phyloP scores from a whole-genome alignment of 2,329 filamentous ascomycete genomes.

The Helminthosporium solani region DNA sequence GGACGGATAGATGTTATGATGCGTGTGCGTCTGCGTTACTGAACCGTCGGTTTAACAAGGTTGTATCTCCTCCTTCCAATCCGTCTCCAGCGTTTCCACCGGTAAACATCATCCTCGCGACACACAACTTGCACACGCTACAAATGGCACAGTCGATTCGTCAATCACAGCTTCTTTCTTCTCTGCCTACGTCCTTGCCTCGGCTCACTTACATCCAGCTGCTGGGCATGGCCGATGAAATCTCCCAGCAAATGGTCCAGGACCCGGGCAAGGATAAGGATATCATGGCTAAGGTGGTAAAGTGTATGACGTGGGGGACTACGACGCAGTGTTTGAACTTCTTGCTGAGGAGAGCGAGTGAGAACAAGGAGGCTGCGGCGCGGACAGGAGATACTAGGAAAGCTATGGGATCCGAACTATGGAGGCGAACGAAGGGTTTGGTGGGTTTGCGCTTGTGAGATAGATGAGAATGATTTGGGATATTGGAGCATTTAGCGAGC shows the following conservation, averaged over 20 bases:
- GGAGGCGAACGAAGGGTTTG: slow-evolving; percentile 37
- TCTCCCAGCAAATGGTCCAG: slow-evolving; percentile 62
- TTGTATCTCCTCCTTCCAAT: slow-evolving; percentile 48
- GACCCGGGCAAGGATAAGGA: slow-evolving; percentile 41
- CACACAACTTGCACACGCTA: slow-evolving; percentile 78
- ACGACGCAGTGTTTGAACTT: slow-evolving; percentile 79
- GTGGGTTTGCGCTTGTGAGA: slow-evolving; percentile 24
- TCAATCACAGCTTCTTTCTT: slow-evolving; percentile 43
- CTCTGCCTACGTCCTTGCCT: slow-evolving; percentile 31
- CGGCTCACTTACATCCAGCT: slow-evolving; percentile 70
- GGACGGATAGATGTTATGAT: slow-evolving; percentile 67
- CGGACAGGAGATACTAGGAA: slow-evolving; percentile 51
- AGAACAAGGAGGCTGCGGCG: too few relatives aligned
- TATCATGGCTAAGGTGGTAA: slow-evolving; percentile 50
- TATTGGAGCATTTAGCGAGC: not conserved
- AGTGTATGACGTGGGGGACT: slow-evolving; percentile 59
- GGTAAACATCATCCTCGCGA: slow-evolving; percentile 70
- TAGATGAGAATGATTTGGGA: not conserved
- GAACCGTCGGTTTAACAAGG: slow-evolving; percentile 59
- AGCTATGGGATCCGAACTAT: slow-evolving; percentile 55
- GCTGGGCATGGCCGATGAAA: slow-evolving; percentile 94
- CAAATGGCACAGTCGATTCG: slow-evolving; percentile 53
- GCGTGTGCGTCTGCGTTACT: slow-evolving; percentile 68
- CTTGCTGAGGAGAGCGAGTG: slow-evolving; percentile 55
- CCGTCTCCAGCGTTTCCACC: slow-evolving; percentile 41